phyloP scores from a whole-genome alignment of 2,329 filamentous ascomycete genomes.

The Grosmannia serpens region DNA sequence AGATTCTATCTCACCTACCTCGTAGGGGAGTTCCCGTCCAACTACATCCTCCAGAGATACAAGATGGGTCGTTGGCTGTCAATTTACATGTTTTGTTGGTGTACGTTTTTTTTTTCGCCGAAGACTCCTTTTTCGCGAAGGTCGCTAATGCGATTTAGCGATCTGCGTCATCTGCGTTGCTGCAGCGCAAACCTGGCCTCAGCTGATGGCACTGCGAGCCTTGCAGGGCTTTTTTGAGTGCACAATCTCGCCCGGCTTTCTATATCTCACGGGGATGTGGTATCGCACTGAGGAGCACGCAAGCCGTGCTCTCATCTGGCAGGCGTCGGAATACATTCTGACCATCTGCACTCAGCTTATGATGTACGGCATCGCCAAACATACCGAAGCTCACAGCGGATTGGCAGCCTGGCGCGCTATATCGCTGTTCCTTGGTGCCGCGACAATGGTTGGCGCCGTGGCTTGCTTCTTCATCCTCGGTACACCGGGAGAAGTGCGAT shows the following conservation, averaged over 20 bases:
- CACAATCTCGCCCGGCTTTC: constrained; percentile 26
- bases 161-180: constrained; percentile 24
- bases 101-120: neutral
- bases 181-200: constrained; percentile 25
- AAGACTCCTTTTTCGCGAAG: neutral
- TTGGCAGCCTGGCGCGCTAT: constrained; percentile 11
- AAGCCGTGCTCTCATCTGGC: constrained; percentile 22
- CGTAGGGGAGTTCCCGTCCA: constrained; percentile 20
- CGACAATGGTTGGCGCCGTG: constrained; percentile 19
- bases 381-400: neutral
- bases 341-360: constrained; percentile 22
- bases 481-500: constrained; percentile 24
- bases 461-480: constrained; percentile 23
- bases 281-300: constrained; percentile 27
- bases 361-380: constrained; percentile 23
- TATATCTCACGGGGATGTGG: constrained; percentile 25
- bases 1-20: constrained; percentile 21
- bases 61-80: constrained; percentile 15
- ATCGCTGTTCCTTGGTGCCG: constrained; percentile 24
- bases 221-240: constrained; percentile 27
- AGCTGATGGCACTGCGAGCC: constrained; percentile 22
- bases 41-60: constrained; percentile 19
- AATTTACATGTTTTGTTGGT: constrained; percentile 18
- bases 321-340: constrained; percentile 26
- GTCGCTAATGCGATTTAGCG: neutral